Percentiles rank a stretch among this genome's conserved stretches.
These are phyloP conservation scores for Lactarius pseudohatsudake DNA, from an alignment of 768 basidiomycete genomes.

Conservation along the genomic window DNA sequence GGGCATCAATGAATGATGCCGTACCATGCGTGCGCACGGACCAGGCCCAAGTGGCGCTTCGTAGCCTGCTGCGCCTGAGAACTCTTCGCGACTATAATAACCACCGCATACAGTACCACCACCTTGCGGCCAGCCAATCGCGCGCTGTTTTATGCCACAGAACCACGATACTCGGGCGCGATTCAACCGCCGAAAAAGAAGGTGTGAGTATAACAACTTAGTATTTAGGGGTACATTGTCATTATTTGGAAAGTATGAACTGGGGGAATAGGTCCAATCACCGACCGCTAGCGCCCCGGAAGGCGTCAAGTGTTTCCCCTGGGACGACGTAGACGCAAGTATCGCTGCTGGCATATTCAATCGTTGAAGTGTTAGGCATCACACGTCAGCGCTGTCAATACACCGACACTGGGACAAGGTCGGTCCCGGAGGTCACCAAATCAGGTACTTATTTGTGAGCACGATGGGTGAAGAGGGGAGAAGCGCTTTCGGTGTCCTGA, in stretches of 20 bases:
- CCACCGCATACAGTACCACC: background rate
- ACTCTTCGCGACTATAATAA: background rate
- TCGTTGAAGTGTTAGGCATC: background rate
- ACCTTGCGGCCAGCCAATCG: background rate
- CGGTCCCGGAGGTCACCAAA: background rate
- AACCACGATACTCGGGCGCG: background rate
- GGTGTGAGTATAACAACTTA: background rate
- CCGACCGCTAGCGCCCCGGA: background rate
- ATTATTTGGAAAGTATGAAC: background rate
- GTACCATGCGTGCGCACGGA: conserved; percentile 13
- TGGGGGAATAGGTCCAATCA: background rate
- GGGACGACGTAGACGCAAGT: background rate
- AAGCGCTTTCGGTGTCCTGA: background rate
- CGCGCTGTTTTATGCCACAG: background rate
- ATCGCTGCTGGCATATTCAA: background rate
- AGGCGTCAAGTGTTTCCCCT: background rate
- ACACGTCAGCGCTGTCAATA: background rate
- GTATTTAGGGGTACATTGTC: background rate
- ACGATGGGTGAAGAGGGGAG: background rate
- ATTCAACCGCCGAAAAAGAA: background rate
- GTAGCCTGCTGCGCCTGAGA: background rate
- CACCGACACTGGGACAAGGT: background rate
- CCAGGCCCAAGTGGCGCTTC: conserved; percentile 9
- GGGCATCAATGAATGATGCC: conserved; percentile 8
- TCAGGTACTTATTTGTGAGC: background rate